A percentile compares a stretch with the other conserved stretches of the same genome.
Conservation (phyloP, 371 early-diverging fungal species). For the Dichotomocladium elegans region DNA sequence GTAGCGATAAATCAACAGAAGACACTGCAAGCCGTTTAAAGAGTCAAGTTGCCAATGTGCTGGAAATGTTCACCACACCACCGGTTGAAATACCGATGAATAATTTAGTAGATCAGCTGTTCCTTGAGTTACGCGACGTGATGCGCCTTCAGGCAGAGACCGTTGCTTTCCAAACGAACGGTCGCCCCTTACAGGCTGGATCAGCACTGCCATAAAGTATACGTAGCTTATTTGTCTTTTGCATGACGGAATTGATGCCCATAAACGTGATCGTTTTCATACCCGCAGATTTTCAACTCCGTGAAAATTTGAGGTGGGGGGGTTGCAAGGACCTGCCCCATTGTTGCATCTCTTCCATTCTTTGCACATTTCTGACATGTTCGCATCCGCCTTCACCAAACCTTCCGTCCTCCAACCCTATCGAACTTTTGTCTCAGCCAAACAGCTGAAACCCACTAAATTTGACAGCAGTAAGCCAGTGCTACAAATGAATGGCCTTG, state of each 20-base stretch:
- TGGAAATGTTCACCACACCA: constrained; percentile 43
- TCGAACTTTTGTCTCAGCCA: constrained; percentile 14
- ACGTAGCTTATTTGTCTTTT: no score
- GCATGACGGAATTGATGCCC: no score
- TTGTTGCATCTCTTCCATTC: no score
- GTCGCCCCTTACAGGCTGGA: no score
- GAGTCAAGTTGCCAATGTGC: constrained; percentile 14
- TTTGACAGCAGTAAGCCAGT: constrained; percentile 35
- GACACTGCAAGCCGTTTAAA: neutral
- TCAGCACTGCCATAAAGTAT: no score
- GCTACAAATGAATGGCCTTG: neutral
- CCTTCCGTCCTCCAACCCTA: constrained; percentile 1
- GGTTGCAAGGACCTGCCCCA: no score
- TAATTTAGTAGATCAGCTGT: constrained; percentile 36
- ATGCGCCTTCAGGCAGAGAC: constrained; percentile 50
- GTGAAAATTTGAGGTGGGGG: no score
- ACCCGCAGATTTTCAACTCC: no score
- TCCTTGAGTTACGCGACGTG: constrained; percentile 38
- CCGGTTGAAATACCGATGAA: constrained; percentile 35
- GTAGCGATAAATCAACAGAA: neutral
- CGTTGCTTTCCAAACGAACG: constrained; percentile 8
- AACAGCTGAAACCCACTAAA: constrained; percentile 24
- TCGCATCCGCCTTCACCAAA: no score
- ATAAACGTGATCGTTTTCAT: no score
- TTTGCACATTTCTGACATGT: no score